Evolutionary conservation across 2,329 filamentous ascomycete species (phyloP).

Genomic region (Sporothrix euskadiensis): DNA sequence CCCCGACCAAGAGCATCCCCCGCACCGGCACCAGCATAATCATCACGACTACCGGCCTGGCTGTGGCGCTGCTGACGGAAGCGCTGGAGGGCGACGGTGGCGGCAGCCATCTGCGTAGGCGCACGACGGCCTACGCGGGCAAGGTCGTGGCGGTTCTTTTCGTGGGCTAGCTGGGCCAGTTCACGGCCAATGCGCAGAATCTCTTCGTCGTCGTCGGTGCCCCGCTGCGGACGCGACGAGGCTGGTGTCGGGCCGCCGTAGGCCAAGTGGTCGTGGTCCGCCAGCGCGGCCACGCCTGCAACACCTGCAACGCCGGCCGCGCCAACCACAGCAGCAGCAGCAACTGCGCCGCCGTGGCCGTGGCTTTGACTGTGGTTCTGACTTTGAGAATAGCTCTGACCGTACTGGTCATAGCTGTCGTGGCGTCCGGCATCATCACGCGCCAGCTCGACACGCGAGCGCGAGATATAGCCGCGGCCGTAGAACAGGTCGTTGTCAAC

Average conservation of each 20-base stretch:
- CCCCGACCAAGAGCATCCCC: slow-evolving; percentile 29
- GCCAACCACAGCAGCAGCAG: background rate
- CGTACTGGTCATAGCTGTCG: background rate
- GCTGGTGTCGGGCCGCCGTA: background rate
- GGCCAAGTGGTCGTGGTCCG: slow-evolving; percentile 5
- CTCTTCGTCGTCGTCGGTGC: slow-evolving; percentile 52
- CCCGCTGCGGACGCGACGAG: slow-evolving; percentile 30
- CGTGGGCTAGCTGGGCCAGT: slow-evolving; percentile 54
- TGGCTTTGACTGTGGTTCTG: background rate
- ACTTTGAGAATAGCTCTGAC: background rate
- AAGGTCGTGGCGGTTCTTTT: slow-evolving; percentile 53
- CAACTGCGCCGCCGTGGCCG: slow-evolving; percentile 23
- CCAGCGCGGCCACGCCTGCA: slow-evolving; percentile 2
- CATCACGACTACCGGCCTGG: slow-evolving; percentile 6
- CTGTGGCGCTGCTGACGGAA: slow-evolving; percentile 39
- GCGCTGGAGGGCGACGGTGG: slow-evolving; percentile 45
- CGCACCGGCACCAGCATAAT: background rate
- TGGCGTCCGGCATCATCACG: slow-evolving; percentile 10
- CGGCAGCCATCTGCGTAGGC: slow-evolving; percentile 44
- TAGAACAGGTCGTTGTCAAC: slow-evolving; percentile 59
- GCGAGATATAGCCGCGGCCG: slow-evolving; percentile 50
- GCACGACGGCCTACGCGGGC: slow-evolving; percentile 45
- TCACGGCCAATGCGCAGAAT: slow-evolving; percentile 58
- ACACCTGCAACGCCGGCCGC: slow-evolving; percentile 18
- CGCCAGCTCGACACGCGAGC: slow-evolving; percentile 29